Conservation (phyloP, 306 rosid genomes). For the Casuarina equisetifolia region DNA sequence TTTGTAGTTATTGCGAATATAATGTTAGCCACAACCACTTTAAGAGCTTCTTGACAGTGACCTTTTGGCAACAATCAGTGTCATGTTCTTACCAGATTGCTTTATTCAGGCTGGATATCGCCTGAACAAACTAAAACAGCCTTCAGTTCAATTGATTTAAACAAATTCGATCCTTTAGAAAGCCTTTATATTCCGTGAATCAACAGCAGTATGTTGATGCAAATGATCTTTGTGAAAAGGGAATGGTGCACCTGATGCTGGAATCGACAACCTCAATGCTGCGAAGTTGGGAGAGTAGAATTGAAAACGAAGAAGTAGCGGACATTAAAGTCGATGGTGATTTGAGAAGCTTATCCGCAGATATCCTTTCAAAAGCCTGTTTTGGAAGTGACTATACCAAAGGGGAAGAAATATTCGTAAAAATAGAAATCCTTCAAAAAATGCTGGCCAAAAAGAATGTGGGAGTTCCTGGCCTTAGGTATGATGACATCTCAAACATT, state of each 20-base stretch:
- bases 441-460: conserved; percentile 36
- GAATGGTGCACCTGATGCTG: conserved; percentile 60
- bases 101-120: too few relatives aligned
- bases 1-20: too few relatives aligned
- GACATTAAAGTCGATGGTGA: conserved; percentile 52
- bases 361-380: conserved; percentile 61
- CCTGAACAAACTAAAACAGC: too few relatives aligned
- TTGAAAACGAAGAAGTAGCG: conserved; percentile 38
- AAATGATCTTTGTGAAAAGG: conserved; percentile 32
- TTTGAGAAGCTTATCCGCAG: conserved; percentile 56
- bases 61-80: too few relatives aligned
- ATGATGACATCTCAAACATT: neutral
- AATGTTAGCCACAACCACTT: too few relatives aligned
- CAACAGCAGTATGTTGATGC: too few relatives aligned
- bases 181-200: too few relatives aligned
- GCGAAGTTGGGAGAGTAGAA: conserved; percentile 50
- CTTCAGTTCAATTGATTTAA: too few relatives aligned
- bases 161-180: too few relatives aligned
- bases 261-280: conserved; percentile 47
- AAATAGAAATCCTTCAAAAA: conserved; percentile 57
- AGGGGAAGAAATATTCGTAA: conserved; percentile 62
- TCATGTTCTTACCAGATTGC: too few relatives aligned
- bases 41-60: too few relatives aligned
- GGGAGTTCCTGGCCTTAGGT: conserved; percentile 70
- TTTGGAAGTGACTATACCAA: conserved; percentile 65